These are phyloP conservation scores for Tanacetum coccineum DNA, from an alignment of 129 eudicot genomes.

Conservation along the genomic window DNA sequence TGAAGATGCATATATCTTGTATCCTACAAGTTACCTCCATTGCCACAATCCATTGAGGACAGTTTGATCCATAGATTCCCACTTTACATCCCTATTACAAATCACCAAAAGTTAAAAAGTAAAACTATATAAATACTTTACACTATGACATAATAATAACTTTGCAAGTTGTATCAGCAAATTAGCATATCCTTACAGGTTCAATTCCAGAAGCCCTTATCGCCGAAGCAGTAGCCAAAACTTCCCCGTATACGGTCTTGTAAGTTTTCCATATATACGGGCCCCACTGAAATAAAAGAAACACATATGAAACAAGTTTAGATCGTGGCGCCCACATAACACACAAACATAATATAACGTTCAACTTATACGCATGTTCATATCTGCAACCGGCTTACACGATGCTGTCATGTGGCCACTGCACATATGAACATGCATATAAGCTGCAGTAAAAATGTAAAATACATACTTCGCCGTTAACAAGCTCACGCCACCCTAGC, in stretches of 20 bases:
- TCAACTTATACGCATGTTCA: too few species aligned
- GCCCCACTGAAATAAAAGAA: conserved; percentile 63
- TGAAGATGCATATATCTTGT: too few species aligned
- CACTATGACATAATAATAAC: neutral
- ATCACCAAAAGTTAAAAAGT: conserved; percentile 4
- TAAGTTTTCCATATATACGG: conserved; percentile 91
- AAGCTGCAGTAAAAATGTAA: too few species aligned
- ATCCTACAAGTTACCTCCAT: conserved; percentile 65
- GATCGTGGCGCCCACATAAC: conserved; percentile 3
- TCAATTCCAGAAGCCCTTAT: conserved; percentile 64
- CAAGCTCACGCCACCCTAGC: conserved; percentile 86
- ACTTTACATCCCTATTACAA: conserved; percentile 73
- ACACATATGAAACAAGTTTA: neutral
- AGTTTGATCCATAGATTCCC: conserved; percentile 90
- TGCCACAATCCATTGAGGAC: conserved; percentile 97
- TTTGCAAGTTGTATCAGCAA: neutral
- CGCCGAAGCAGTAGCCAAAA: conserved; percentile 66
- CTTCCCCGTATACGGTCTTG: conserved; percentile 67
- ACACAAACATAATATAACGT: neutral
- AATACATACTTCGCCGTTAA: conserved; percentile 55
- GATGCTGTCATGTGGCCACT: too few species aligned
- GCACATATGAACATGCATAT: too few species aligned
- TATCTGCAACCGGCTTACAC: too few species aligned
- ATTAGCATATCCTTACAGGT: conserved; percentile 55
- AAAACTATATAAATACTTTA: neutral